Percentiles rank a stretch among this genome's conserved stretches.
Conservation (phyloP, 495 filamentous ascomycete genomes). For the Penicillium steckii region DNA sequence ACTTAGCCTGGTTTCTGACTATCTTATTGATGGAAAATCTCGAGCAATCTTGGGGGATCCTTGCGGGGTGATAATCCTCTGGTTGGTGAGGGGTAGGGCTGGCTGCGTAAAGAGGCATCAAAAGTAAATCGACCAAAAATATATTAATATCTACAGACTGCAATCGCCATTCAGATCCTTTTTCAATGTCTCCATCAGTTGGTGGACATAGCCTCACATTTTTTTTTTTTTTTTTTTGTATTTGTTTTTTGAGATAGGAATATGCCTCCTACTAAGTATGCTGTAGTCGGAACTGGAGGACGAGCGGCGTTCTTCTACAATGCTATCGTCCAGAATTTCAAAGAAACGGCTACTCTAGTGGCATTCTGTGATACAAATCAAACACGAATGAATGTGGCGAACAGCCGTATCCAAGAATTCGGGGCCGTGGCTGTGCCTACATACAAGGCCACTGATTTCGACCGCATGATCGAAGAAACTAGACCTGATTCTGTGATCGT, state of each 20-base stretch:
- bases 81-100: constrained; percentile 15
- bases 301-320: constrained; percentile 53
- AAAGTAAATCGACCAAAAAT: not conserved
- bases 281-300: constrained; percentile 33
- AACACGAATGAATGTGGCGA: constrained; percentile 32
- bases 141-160: too few relatives aligned
- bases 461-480: constrained; percentile 51
- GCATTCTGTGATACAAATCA: constrained; percentile 40
- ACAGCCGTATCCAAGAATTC: constrained; percentile 20
- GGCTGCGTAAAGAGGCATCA: not conserved
- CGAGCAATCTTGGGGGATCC: not conserved
- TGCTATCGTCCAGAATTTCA: constrained; percentile 49
- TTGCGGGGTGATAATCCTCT: not conserved
- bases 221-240: not conserved
- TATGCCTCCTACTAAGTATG: constrained; percentile 24
- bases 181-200: too few relatives aligned
- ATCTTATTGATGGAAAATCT: constrained; percentile 18
- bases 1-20: not conserved
- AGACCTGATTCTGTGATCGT: constrained; percentile 56
- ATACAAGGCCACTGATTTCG: constrained; percentile 51
- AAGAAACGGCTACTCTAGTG: constrained; percentile 45
- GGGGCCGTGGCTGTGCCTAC: constrained; percentile 37
- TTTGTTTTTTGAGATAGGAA: not conserved
- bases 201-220: too few relatives aligned
- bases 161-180: too few relatives aligned